Evolutionary conservation across 176 grass and related monocot species (phyloP), one percentile per base, ranked within the genome.

Genomic region (Canna indica): DNA sequence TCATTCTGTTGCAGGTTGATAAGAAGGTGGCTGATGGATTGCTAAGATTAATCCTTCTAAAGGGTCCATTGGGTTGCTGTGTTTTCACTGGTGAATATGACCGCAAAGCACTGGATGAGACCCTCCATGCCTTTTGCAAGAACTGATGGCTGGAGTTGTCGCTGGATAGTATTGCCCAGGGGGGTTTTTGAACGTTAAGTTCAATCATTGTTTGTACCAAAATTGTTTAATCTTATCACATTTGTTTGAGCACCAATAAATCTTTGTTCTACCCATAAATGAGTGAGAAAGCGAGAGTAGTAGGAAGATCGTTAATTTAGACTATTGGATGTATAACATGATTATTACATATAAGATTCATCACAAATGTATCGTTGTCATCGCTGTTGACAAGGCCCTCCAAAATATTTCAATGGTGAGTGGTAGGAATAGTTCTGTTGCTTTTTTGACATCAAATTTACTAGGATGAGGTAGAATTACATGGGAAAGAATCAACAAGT

Each of bases 21-120:
- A 99, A 99, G 82, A 99, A 99, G 82, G 94, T 99, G 47, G 94
- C 94, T 26, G 94, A 99, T 77, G 94, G 94, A 82, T 71, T 99
- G 82, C 50, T 99, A 18, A 90, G 94, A 61, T 84, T 93, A 47
- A 99, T 99, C 74, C 86, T 93, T 36, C 73, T 93, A 39, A 93
- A 93, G 84, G 94, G 94, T 7, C 84, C 89, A 61, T 70, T 99
- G 54, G 94, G 89, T 30, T 75, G 73, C 70, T 99, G 94, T 78
- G 86, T 99, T 53, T 99, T 99, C 73, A 93, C 94, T 0, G 94
- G 94, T 14, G 86, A 99, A 44, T 93, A 93, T 28, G 82, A 99
- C 69, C 77, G 80, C 79, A 88, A 88, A 73, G 82, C 78, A n/a
- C 75, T 99, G 7, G 89, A 90, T 60, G 90, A 99, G 72, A 99